phyloP scores from a whole-genome alignment of 164 flowering plant species.

The Stephania japonica region DNA sequence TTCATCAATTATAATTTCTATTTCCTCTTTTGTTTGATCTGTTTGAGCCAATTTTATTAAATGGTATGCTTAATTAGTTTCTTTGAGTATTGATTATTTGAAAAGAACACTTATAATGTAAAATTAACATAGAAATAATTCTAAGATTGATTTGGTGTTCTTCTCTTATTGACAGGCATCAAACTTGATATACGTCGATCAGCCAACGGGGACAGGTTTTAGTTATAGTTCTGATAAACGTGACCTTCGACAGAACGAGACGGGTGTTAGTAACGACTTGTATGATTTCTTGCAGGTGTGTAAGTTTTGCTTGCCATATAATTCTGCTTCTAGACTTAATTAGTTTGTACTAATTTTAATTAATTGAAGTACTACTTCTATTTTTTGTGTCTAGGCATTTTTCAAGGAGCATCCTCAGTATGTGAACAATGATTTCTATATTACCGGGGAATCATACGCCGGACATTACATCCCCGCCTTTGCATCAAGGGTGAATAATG shows the following conservation, averaged over 20 bases:
- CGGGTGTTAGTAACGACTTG: constrained; percentile 71
- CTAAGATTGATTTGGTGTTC: background rate
- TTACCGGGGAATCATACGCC: constrained; percentile 92
- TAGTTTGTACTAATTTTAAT: background rate
- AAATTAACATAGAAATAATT: too few relatives aligned
- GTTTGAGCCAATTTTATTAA: too few relatives aligned
- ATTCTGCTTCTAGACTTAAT: too few relatives aligned
- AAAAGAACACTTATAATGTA: too few relatives aligned
- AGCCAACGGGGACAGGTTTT: constrained; percentile 86
- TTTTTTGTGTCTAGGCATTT: constrained; percentile 43
- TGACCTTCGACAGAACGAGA: constrained; percentile 59
- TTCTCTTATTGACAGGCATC: constrained; percentile 41
- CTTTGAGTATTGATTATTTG: too few relatives aligned
- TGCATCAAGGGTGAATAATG: constrained; percentile 60
- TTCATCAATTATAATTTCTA: too few relatives aligned
- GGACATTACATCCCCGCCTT: constrained; percentile 91
- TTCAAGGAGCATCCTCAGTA: constrained; percentile 57
- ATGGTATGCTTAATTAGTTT: too few relatives aligned
- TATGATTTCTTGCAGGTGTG: constrained; percentile 71
- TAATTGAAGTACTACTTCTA: background rate
- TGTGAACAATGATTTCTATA: constrained; percentile 60
- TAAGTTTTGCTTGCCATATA: too few relatives aligned
- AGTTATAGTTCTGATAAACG: constrained; percentile 51
- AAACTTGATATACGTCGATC: constrained; percentile 67
- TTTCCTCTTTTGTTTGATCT: too few relatives aligned